Evolutionary conservation across 2,329 filamentous ascomycete species (phyloP).

Genomic region (Epichloe elymi): DNA sequence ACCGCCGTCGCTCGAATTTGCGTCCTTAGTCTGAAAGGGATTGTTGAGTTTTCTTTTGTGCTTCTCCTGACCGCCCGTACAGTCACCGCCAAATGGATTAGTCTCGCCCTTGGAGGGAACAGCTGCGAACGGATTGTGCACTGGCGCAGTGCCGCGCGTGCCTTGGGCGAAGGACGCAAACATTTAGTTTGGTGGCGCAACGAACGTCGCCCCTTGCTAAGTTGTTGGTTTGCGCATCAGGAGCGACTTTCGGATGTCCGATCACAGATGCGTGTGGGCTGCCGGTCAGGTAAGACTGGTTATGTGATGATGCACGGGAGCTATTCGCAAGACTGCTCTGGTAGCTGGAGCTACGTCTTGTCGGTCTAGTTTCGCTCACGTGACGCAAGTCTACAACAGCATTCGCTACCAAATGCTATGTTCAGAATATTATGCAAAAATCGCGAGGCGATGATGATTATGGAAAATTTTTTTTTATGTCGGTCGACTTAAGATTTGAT

Average conservation of each 20-base stretch:
- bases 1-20: slow-evolving; percentile 13
- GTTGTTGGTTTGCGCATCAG: slow-evolving; percentile 21
- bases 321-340: slow-evolving; percentile 2
- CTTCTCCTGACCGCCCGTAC: slow-evolving; percentile 17
- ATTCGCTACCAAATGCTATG: not conserved
- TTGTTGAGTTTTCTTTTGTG: slow-evolving; percentile 16
- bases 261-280: not conserved
- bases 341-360: not conserved
- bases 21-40: slow-evolving; percentile 15
- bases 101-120: slow-evolving; percentile 1
- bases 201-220: slow-evolving; percentile 25
- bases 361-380: slow-evolving; percentile 1
- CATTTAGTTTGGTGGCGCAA: slow-evolving; percentile 29
- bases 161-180: slow-evolving; percentile 23
- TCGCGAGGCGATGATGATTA: no score
- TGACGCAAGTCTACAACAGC: not conserved
- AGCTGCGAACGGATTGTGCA: slow-evolving; percentile 22
- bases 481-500: no score
- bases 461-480: no score
- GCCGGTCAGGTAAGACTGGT: not conserved
- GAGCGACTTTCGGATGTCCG: slow-evolving; percentile 5
- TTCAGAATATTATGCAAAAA: no score
- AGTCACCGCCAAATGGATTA: slow-evolving; percentile 18
- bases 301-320: not conserved
- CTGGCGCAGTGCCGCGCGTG: slow-evolving; percentile 21